Evolutionary conservation across 2,329 filamentous ascomycete genomes (phyloP), one percentile per base, ranked within the genome.

Genomic region (Colletotrichum sojae): DNA sequence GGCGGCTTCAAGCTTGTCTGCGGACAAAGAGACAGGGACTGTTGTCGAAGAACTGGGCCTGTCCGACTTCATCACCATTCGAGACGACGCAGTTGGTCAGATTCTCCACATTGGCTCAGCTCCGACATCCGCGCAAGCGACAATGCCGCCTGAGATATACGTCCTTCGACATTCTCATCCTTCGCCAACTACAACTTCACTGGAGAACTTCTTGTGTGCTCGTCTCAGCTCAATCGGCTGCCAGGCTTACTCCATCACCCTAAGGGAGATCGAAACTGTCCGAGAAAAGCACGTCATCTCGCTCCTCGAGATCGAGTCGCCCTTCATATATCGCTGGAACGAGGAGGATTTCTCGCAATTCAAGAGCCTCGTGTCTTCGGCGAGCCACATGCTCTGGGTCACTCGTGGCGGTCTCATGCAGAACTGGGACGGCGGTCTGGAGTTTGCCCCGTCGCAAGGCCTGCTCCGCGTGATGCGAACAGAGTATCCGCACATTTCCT

Each of bases 311-410:
- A 40, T 60, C 6, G 48, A 71, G 3, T 20, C 16, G 4, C 67
- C 70, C 8, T 36, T 72, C 1, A 27, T 73, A 4, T 67, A 71
- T 31, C 15, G 25, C 6, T 73, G 70, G 70, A 51, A 40, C 1
- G 64, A 63, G 4, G 18, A 25, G 4, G 36, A 69, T 25, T 72
- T 72, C 18, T 20, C 27, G 4, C 18, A 54, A 1, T 69, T 73
- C 46, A 71, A 70, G 46, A n/a, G 39, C 2, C 40, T 73, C 2
- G 56, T 73, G 12, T 71, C 71, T 16, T 18, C 31, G 4, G 65
- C 55, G 2, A 45, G n/a, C n/a, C 70, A 72, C n/a, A 18, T 73
- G 2, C 40, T 73, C 12, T 73, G 71, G 71, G n/a, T 73, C 12
- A 70, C 67, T 0, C 40, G 39, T 2, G 71, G 71, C 13, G 64